Evolutionary conservation across 2,329 filamentous ascomycete species (phyloP).

Genomic region (Colletotrichum scovillei): DNA sequence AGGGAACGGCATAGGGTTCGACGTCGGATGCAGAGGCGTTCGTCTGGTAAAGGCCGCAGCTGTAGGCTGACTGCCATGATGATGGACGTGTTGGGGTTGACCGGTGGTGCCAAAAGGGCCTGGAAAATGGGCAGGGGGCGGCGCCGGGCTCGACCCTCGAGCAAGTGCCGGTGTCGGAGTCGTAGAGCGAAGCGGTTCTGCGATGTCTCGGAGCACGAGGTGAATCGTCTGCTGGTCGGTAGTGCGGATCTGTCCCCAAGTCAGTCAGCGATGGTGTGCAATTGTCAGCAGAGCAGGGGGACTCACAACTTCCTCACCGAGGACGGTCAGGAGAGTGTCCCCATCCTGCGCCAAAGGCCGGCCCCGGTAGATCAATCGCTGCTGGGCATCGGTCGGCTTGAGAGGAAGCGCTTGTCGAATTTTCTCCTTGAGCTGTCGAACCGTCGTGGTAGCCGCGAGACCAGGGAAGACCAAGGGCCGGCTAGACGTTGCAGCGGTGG

Average conservation of each 20-base stretch:
- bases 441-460: conserved; percentile 62
- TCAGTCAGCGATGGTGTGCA: conserved; percentile 30
- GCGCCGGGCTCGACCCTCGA: conserved; percentile 40
- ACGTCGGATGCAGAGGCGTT: conserved; percentile 42
- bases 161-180: conserved; percentile 40
- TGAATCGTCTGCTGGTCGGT: conserved; percentile 62
- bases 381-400: conserved; percentile 63
- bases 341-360: conserved; percentile 64
- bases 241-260: conserved; percentile 24
- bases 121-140: conserved; percentile 33
- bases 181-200: conserved; percentile 41
- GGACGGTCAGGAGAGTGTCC: conserved; percentile 67
- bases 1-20: conserved; percentile 43
- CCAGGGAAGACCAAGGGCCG: conserved; percentile 61
- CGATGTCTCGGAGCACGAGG: conserved; percentile 59
- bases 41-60: conserved; percentile 43
- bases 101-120: conserved; percentile 37
- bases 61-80: conserved; percentile 43
- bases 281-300: conserved; percentile 15
- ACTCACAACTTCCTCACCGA: conserved; percentile 66
- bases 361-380: conserved; percentile 71
- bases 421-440: conserved; percentile 68
- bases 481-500: conserved; percentile 57
- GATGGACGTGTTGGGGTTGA: conserved; percentile 39
- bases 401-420: conserved; percentile 64